These are phyloP conservation scores for Corynespora cassiicola DNA, from an alignment of 2,329 filamentous ascomycete genomes.

Conservation along the genomic window DNA sequence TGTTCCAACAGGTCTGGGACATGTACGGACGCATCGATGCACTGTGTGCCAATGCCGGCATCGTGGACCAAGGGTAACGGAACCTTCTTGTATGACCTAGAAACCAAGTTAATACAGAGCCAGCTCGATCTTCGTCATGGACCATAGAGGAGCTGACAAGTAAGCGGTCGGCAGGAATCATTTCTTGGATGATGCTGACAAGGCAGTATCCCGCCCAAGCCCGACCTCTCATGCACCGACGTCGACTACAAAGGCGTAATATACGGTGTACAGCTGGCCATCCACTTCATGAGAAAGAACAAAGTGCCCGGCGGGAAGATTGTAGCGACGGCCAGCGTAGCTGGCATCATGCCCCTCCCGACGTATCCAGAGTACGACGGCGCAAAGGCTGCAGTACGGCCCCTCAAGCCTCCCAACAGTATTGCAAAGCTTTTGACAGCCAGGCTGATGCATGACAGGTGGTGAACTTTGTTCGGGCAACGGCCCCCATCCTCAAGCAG, in stretches of 20 bases:
- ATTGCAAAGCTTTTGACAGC: neutral
- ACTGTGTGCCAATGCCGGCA: slow-evolving; percentile 59
- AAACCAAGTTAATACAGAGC: too few relatives aligned
- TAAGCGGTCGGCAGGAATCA: slow-evolving; percentile 10
- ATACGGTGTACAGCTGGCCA: slow-evolving; percentile 58
- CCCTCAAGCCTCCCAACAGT: too few relatives aligned
- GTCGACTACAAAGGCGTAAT: slow-evolving; percentile 60
- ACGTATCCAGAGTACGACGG: slow-evolving; percentile 59
- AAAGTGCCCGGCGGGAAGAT: slow-evolving; percentile 52
- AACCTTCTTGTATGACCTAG: too few relatives aligned
- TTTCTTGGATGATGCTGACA: slow-evolving; percentile 5
- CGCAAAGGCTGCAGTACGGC: slow-evolving; percentile 58
- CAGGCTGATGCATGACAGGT: slow-evolving; percentile 10
- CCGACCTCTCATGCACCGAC: slow-evolving; percentile 55
- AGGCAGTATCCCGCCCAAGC: slow-evolving; percentile 51
- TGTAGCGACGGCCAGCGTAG: slow-evolving; percentile 53
- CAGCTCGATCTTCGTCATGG: slow-evolving; percentile 54
- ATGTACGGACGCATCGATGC: slow-evolving; percentile 57
- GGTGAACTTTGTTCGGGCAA: slow-evolving; percentile 30
- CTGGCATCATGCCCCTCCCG: slow-evolving; percentile 53
- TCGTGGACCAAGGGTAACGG: slow-evolving; percentile 51
- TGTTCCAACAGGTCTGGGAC: slow-evolving; percentile 53
- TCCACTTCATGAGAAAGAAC: slow-evolving; percentile 63
- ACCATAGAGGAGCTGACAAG: slow-evolving; percentile 35
- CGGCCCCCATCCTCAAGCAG: slow-evolving; percentile 25